Conservation (phyloP, 768 basidiomycete genomes). For the Cystobasidium tubakii region DNA sequence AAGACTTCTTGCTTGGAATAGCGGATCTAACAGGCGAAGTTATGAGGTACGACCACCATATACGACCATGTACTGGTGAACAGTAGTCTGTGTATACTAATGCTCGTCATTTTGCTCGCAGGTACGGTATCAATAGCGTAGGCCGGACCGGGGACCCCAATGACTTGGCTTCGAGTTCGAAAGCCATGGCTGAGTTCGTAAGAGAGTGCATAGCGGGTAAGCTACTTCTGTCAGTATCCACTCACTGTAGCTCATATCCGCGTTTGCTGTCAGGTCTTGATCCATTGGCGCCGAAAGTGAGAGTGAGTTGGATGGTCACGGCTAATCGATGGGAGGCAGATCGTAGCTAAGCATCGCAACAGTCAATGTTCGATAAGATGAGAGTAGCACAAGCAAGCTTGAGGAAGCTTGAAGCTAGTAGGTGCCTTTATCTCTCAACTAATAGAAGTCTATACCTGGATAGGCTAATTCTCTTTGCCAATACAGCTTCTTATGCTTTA, state of each 20-base stretch:
- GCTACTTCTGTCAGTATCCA: not conserved
- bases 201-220: constrained; percentile 23
- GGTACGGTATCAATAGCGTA: constrained; percentile 35
- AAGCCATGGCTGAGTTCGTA: constrained; percentile 32
- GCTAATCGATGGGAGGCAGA: not conserved
- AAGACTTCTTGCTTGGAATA: constrained; percentile 85
- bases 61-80: constrained; percentile 59
- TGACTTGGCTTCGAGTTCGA: constrained; percentile 23
- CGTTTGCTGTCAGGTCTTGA: constrained; percentile 31
- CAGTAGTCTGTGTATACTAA: not conserved
- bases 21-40: constrained; percentile 94
- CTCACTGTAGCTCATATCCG: not conserved
- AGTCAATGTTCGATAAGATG: constrained; percentile 37
- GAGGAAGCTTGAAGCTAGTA: constrained; percentile 35
- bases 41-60: constrained; percentile 92
- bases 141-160: constrained; percentile 22
- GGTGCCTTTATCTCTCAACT: not conserved
- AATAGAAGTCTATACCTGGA: not conserved
- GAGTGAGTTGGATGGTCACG: not conserved
- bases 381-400: constrained; percentile 14
- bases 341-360: not conserved
- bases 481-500: constrained; percentile 24
- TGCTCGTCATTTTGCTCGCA: not conserved
- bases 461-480: not conserved
- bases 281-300: constrained; percentile 27